These are phyloP conservation scores for Oryza meyeriana DNA, from an alignment of 176 grass and related monocot genomes.

Conservation along the genomic window DNA sequence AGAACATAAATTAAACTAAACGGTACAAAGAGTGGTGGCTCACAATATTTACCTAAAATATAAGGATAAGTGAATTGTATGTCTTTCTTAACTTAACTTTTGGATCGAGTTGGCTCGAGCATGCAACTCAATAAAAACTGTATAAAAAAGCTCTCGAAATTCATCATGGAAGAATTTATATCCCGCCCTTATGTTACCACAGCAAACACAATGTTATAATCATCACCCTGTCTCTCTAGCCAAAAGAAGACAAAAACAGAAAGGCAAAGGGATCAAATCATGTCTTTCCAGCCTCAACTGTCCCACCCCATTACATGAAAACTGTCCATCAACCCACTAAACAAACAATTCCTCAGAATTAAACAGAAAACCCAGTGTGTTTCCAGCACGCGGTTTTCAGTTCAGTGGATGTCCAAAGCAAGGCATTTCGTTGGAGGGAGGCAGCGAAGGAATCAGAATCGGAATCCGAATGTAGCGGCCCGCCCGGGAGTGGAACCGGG, in stretches of 20 bases:
- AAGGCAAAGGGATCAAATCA: not conserved
- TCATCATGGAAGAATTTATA: no score
- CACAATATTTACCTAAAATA: no score
- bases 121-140: no score
- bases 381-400: conserved; percentile 20
- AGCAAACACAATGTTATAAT: no score
- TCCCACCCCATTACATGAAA: not conserved
- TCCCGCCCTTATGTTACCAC: no score
- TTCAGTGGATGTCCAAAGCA: conserved; percentile 11
- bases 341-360: conserved; percentile 1
- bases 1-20: no score
- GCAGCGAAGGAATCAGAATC: conserved; percentile 25
- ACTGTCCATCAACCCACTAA: not conserved
- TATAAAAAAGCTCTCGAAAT: no score
- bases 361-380: not conserved
- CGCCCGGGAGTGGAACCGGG: not conserved
- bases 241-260: not conserved
- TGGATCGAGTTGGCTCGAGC: no score
- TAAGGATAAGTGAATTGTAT: no score
- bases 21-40: no score
- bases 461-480: conserved; percentile 11
- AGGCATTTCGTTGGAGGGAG: not conserved
- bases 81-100: no score
- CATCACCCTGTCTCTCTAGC: not conserved
- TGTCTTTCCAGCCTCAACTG: conserved; percentile 9